phyloP scores from a whole-genome alignment of 2,329 filamentous ascomycete genomes.

The Cordyceps tenuipes region DNA sequence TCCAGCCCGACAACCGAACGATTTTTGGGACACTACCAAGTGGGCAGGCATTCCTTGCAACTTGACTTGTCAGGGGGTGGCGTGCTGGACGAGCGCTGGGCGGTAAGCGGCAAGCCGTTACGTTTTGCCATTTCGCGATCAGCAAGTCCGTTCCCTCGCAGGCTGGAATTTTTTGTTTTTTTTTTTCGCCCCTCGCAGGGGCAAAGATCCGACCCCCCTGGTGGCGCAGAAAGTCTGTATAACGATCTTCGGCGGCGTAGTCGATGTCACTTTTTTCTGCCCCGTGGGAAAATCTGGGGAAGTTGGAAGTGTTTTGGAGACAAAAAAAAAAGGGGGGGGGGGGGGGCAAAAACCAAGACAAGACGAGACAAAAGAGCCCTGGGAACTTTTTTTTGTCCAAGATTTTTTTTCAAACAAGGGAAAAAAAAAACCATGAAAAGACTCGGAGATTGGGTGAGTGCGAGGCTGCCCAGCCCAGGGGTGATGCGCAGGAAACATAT shows the following conservation, averaged over 20 bases:
- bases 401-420: too few relatives aligned
- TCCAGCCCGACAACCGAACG: neutral
- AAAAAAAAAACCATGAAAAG: neutral
- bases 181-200: too few relatives aligned
- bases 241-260: neutral
- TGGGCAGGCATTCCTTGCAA: neutral
- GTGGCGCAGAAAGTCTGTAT: neutral
- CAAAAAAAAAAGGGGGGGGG: too few relatives aligned
- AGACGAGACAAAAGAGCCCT: neutral
- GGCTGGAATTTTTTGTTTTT: neutral
- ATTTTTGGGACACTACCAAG: neutral
- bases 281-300: conserved; percentile 3
- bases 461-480: neutral
- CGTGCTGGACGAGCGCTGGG: neutral
- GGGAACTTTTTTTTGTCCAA: neutral
- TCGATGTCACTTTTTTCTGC: neutral
- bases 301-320: neutral
- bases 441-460: neutral
- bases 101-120: neutral
- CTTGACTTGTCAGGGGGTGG: neutral
- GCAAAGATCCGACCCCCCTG: neutral
- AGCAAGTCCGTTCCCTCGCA: neutral
- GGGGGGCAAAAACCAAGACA: neutral
- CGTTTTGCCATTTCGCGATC: conserved; percentile 2
- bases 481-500: neutral